Evolutionary conservation across 208 protist genomes (phyloP), one percentile per base, ranked within the genome.

Genomic region (Naegleria lovaniensis): DNA sequence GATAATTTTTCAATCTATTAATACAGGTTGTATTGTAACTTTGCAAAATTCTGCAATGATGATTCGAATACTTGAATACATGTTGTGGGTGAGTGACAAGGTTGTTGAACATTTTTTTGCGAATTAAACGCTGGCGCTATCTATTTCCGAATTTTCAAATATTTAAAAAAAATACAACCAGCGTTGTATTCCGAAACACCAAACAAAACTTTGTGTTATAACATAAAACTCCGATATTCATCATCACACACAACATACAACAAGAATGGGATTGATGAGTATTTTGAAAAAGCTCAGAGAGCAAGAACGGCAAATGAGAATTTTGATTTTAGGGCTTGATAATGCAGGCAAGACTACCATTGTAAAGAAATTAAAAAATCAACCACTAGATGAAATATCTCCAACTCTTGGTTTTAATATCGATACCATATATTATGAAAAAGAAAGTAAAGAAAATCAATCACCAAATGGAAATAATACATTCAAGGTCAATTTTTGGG

Each of bases 371-470:
- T 98, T 99, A 93, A 99, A 98, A 91, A 98, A 97, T 22, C 98
- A 99, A 92, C 97, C 99, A 92, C 99, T 99, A 19, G 97, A 96
- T 91, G 96, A 93, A 9, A 99, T 99, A 90, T 97, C 95, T 83
- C 98, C 99, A 0, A 99, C 99, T 7, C 92, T 99, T 0, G 99
- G 99, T 16, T 99, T 99, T 93, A 99, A 99, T 93, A 99, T 99
- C 90, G 97, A 98, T 43, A 98, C 98, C 15, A 95, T 99, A 43
- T 96, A 98, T 87, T 98, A 98, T 91, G 87, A 96, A 29, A 97
- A 96, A 92, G 95, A 84, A 38, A 36, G 25, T 39, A 36, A 91
- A 33, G 43, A 83, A 91, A 9, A 85, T 83, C 58, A 29, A 58
- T 13, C n/a, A 58, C 67, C 67, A 36, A 79, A 19, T 36, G 25